Conservation (phyloP, 1,284 basidiomycete species). For the Laetiporus sulphureus region DNA sequence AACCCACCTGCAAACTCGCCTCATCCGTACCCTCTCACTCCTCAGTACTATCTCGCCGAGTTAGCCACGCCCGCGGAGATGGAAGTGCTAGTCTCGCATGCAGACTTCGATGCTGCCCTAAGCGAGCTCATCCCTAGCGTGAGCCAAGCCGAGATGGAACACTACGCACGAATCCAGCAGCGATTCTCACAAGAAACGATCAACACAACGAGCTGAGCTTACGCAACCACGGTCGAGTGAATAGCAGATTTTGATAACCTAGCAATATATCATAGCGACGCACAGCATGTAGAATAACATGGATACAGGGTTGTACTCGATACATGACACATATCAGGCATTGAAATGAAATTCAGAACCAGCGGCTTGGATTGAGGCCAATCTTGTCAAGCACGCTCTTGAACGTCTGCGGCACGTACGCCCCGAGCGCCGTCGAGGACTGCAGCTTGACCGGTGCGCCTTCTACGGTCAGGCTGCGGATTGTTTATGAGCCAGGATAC, state of each 20-base stretch:
- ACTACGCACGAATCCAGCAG: slow-evolving; percentile 74
- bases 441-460: slow-evolving; percentile 43
- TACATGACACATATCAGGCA: background rate
- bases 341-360: slow-evolving; percentile 35
- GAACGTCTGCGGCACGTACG: slow-evolving; percentile 42
- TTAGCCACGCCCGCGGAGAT: slow-evolving; percentile 73
- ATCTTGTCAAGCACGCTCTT: slow-evolving; percentile 48
- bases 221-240: background rate
- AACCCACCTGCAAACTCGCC: slow-evolving; percentile 28
- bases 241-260: too few relatives aligned
- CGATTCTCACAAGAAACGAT: slow-evolving; percentile 47
- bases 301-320: background rate
- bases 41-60: slow-evolving; percentile 91
- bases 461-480: slow-evolving; percentile 36
- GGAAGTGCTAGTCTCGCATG: slow-evolving; percentile 64
- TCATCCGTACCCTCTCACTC: slow-evolving; percentile 73
- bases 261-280: too few relatives aligned
- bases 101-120: slow-evolving; percentile 79
- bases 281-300: background rate
- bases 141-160: slow-evolving; percentile 82
- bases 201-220: slow-evolving; percentile 4
- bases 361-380: slow-evolving; percentile 44
- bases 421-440: slow-evolving; percentile 39
- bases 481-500: too few relatives aligned
- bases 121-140: slow-evolving; percentile 82